These are phyloP conservation scores for Ogataea degrootiae DNA, from an alignment of 805 yeast genomes.

Conservation along the genomic window DNA sequence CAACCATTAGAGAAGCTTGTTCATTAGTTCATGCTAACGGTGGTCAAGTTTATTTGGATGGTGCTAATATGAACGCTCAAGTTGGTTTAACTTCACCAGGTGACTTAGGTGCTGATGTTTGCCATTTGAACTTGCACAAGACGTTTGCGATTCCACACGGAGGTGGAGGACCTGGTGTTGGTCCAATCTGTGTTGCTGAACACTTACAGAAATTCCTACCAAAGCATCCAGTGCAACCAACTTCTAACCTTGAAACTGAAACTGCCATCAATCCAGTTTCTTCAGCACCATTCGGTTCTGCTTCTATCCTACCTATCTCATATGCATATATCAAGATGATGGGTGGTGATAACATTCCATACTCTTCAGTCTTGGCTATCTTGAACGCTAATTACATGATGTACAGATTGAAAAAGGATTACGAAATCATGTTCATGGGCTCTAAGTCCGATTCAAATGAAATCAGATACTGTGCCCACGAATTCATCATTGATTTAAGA, in stretches of 20 bases:
- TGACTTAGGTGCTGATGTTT: constrained; percentile 96
- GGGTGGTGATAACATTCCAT: constrained; percentile 81
- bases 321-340: constrained; percentile 93
- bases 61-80: constrained; percentile 99
- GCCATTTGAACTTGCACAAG: constrained; percentile 94
- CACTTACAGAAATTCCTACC: constrained; percentile 84
- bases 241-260: constrained; percentile 34
- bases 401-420: constrained; percentile 64
- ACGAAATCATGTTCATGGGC: constrained; percentile 71
- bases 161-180: constrained; percentile 99
- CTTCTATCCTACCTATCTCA: constrained; percentile 87
- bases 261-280: constrained; percentile 71
- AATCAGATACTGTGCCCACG: constrained; percentile 87
- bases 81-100: constrained; percentile 97
- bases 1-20: constrained; percentile 79
- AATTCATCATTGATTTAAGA: constrained; percentile 88
- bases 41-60: constrained; percentile 96
- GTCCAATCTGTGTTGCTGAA: constrained; percentile 89
- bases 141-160: constrained; percentile 98
- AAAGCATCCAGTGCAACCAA: constrained; percentile 61
- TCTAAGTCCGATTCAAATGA: constrained; percentile 23
- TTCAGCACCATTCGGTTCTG: constrained; percentile 95
- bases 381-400: constrained; percentile 96
- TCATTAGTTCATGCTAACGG: constrained; percentile 81
- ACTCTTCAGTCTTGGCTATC: constrained; percentile 85